Conservation (phyloP, 1,139 yeast species). For the Yamadazyma aaseri region DNA sequence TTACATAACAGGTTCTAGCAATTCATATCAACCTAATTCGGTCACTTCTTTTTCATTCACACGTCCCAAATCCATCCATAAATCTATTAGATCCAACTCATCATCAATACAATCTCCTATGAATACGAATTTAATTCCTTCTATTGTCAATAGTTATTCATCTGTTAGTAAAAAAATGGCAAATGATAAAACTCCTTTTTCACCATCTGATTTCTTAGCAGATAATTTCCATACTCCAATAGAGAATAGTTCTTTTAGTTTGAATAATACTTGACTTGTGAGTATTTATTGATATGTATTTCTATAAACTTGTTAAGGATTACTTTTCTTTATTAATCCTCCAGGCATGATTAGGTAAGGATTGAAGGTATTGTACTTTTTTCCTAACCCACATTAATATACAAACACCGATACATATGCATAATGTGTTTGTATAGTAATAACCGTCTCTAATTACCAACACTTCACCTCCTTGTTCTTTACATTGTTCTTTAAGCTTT, state of each 20-base stretch:
- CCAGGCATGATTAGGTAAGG: conserved; percentile 69
- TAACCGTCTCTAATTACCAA: conserved; percentile 72
- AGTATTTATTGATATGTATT: not conserved
- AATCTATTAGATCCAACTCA: conserved; percentile 9
- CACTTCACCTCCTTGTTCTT: conserved; percentile 55
- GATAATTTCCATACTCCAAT: conserved; percentile 27
- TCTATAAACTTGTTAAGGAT: not conserved
- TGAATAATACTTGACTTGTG: conserved; percentile 4
- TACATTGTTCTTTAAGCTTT: conserved; percentile 49
- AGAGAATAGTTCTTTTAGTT: conserved; percentile 16
- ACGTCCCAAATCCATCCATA: conserved; percentile 7
- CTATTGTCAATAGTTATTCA: conserved; percentile 41
- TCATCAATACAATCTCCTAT: conserved; percentile 17
- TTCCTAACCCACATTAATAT: conserved; percentile 69
- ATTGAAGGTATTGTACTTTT: conserved; percentile 57
- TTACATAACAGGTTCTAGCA: conserved; percentile 21
- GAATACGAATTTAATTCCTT: conserved; percentile 41
- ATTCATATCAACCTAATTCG: conserved; percentile 3
- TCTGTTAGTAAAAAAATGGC: conserved; percentile 40
- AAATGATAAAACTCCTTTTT: conserved; percentile 36
- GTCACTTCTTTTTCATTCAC: conserved; percentile 4
- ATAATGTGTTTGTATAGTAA: conserved; percentile 69
- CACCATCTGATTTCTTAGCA: conserved; percentile 42
- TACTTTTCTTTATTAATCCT: conserved; percentile 37
- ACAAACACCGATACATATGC: conserved; percentile 65